These are phyloP conservation scores for Marsdenia floribunda DNA, from an alignment of 257 asterid genomes.

Conservation along the genomic window DNA sequence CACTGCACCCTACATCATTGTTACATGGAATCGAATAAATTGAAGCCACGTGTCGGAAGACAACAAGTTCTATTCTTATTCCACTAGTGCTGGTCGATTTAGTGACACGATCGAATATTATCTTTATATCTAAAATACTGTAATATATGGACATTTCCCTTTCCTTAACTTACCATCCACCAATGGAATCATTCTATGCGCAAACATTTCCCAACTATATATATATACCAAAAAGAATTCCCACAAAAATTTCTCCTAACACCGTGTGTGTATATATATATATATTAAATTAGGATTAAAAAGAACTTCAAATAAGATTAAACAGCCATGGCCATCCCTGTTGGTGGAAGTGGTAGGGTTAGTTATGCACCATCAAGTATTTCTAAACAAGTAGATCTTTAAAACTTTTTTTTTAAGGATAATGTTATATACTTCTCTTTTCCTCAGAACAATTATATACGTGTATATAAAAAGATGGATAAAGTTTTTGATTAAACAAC, in stretches of 20 bases:
- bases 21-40: slow-evolving; percentile 27
- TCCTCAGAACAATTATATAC: not conserved
- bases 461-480: not conserved
- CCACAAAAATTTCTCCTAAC: not conserved
- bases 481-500: not conserved
- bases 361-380: slow-evolving; percentile 20
- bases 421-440: not conserved
- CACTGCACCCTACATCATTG: slow-evolving; percentile 23
- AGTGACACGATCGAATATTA: slow-evolving; percentile 19
- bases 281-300: not conserved
- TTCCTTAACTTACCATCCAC: slow-evolving; percentile 16
- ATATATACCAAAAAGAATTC: not conserved
- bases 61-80: slow-evolving; percentile 15
- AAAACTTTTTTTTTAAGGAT: not conserved
- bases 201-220: not conserved
- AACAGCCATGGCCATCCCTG: slow-evolving; percentile 31
- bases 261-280: too few relatives aligned
- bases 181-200: slow-evolving; percentile 21
- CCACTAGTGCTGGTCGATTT: slow-evolving; percentile 23
- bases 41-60: slow-evolving; percentile 26
- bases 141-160: slow-evolving; percentile 4
- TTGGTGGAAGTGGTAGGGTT: slow-evolving; percentile 48
- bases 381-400: slow-evolving; percentile 10
- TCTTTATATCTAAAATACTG: slow-evolving; percentile 6
- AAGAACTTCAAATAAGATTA: not conserved